A percentile compares a stretch with the other conserved stretches of the same genome.
phyloP scores from a whole-genome alignment of 2,329 filamentous ascomycete species.

The Aschersonia sp. region DNA sequence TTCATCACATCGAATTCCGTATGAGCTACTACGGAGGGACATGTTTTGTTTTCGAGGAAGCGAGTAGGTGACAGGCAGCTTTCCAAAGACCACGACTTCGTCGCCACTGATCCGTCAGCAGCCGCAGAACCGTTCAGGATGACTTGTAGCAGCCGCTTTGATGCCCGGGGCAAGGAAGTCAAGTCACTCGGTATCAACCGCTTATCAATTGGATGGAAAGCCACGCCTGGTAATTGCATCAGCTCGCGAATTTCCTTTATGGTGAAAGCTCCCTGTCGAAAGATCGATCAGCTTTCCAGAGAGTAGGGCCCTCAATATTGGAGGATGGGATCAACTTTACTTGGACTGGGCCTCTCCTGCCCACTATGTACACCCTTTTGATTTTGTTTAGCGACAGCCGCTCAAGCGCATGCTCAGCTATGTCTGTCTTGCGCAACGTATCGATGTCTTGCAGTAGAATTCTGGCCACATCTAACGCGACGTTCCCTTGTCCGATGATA shows the following conservation, averaged over 20 bases:
- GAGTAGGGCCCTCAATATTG: too few species aligned
- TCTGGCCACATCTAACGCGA: conserved; percentile 83
- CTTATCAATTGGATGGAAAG: conserved; percentile 54
- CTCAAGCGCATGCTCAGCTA: conserved; percentile 70
- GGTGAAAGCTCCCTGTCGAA: conserved; percentile 74
- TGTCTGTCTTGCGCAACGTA: conserved; percentile 67
- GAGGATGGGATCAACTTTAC: conserved; percentile 20
- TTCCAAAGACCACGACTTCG: conserved; percentile 69
- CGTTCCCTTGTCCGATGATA: conserved; percentile 89
- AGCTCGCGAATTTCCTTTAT: conserved; percentile 90
- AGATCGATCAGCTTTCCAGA: neutral
- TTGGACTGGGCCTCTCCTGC: conserved; percentile 78
- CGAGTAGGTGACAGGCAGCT: conserved; percentile 68
- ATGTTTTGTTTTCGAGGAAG: conserved; percentile 39
- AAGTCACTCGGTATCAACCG: conserved; percentile 53
- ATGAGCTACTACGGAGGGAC: conserved; percentile 38
- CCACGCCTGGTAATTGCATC: conserved; percentile 58
- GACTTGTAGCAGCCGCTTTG: conserved; percentile 66
- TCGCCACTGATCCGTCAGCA: conserved; percentile 24
- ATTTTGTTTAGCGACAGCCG: conserved; percentile 58
- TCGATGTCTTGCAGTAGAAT: conserved; percentile 70
- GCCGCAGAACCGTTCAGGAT: conserved; percentile 58
- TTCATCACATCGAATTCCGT: conserved; percentile 53
- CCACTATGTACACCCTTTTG: conserved; percentile 72
- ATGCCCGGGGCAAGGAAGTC: conserved; percentile 57